Evolutionary conservation across 768 basidiomycete genomes (phyloP).

Genomic region (Pleurotus ostreatus): DNA sequence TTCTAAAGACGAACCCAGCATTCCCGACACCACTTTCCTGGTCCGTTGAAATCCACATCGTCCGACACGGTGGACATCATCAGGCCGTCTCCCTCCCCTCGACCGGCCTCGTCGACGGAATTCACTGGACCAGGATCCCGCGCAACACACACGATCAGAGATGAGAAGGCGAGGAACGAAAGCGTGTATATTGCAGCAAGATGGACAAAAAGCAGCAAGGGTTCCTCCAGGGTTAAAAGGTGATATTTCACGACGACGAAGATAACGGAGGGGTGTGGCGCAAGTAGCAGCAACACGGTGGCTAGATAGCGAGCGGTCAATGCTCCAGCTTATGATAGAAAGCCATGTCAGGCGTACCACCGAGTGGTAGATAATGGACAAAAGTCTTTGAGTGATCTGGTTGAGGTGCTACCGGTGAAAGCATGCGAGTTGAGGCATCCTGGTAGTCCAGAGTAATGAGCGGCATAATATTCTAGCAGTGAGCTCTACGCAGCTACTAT

Average conservation of each 20-base stretch:
- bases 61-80: constrained; percentile 27
- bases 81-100: constrained; percentile 54
- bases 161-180: constrained; percentile 65
- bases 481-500: too few relatives aligned
- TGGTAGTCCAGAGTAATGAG: constrained; percentile 13
- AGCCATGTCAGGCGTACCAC: constrained; percentile 31
- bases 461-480: not conserved
- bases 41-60: constrained; percentile 45
- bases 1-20: constrained; percentile 50
- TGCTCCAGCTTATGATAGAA: not conserved
- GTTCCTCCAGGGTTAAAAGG: constrained; percentile 46
- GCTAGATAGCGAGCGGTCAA: constrained; percentile 14
- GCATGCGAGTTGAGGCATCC: constrained; percentile 13
- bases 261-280: constrained; percentile 73
- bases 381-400: constrained; percentile 35
- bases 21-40: constrained; percentile 71
- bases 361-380: constrained; percentile 57
- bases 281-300: constrained; percentile 53
- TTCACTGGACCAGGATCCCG: constrained; percentile 72
- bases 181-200: constrained; percentile 58
- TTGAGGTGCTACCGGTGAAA: constrained; percentile 14
- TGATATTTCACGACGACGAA: constrained; percentile 67
- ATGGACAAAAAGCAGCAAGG: constrained; percentile 47
- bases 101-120: constrained; percentile 38
- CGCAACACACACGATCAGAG: constrained; percentile 66